Conservation (phyloP, 192 early-diverging fungal species). For the Neocallimastix lanati region DNA sequence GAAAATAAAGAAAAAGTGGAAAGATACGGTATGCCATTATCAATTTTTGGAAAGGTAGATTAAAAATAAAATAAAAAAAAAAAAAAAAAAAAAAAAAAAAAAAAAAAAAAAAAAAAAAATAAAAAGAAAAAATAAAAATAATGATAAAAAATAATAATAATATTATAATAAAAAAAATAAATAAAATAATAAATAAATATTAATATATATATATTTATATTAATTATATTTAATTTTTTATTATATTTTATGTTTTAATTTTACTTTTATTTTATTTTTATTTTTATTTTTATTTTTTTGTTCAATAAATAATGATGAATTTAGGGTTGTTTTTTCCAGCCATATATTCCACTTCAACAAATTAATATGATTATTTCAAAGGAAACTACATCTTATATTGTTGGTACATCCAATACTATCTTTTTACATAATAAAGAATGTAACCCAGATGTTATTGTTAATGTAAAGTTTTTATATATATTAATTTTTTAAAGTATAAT, state of each 20-base stretch:
- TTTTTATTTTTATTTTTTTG: no score
- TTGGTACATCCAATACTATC: constrained; percentile 65
- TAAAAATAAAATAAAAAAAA: constrained; percentile 5
- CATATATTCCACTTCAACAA: constrained; percentile 66
- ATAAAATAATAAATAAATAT: no score
- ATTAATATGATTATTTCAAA: constrained; percentile 52
- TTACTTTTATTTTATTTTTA: no score
- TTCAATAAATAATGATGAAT: no score
- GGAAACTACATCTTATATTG: constrained; percentile 46
- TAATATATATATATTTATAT: no score
- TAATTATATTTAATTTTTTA: no score
- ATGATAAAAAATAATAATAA: no score
- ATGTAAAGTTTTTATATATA: constrained; percentile 35
- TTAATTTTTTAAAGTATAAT: no score
- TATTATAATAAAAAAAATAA: no score
- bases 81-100: not conserved
- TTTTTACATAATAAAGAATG: constrained; percentile 56
- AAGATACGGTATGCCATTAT: constrained; percentile 35
- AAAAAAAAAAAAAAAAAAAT: no score
- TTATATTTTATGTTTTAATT: no score
- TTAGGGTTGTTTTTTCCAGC: constrained; percentile 63
- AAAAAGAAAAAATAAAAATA: no score
- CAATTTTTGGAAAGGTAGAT: constrained; percentile 35
- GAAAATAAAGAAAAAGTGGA: constrained; percentile 4
- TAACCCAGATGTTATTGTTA: constrained; percentile 52